Conservation (phyloP, 441 rosid species). For the Rhodomyrtus psidioides region DNA sequence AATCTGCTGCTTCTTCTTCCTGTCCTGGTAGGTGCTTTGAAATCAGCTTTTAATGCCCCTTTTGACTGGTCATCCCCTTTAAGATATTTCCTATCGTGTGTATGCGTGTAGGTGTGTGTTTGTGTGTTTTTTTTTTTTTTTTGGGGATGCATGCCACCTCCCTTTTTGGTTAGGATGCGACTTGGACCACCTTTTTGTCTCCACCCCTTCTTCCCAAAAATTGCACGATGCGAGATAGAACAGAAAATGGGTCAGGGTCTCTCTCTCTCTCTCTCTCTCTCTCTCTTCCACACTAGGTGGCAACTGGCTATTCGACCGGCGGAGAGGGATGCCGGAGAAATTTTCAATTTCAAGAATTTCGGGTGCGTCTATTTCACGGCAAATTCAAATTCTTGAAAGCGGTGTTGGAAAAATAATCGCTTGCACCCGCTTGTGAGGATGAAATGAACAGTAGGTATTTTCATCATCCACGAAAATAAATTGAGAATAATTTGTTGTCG, state of each 20-base stretch:
- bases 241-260: not conserved
- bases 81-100: not conserved
- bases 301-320: not conserved
- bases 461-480: not conserved
- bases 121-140: not conserved
- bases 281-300: not conserved
- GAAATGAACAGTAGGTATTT: not conserved
- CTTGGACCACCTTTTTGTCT: not conserved
- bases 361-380: not conserved
- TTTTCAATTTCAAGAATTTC: not conserved
- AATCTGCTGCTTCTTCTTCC: not conserved
- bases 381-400: not conserved
- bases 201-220: not conserved
- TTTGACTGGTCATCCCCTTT: slow-evolving; percentile 38
- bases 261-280: not conserved
- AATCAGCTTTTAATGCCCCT: slow-evolving; percentile 10
- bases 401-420: too few relatives aligned
- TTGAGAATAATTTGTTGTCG: not conserved
- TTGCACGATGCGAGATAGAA: not conserved
- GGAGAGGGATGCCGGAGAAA: not conserved
- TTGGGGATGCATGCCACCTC: not conserved
- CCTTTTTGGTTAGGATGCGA: not conserved
- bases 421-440: not conserved
- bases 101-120: too few relatives aligned
- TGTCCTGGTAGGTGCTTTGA: not conserved